Evolutionary conservation across 805 yeast genomes (phyloP).

Genomic region (Saccharomycopsis amapae): DNA sequence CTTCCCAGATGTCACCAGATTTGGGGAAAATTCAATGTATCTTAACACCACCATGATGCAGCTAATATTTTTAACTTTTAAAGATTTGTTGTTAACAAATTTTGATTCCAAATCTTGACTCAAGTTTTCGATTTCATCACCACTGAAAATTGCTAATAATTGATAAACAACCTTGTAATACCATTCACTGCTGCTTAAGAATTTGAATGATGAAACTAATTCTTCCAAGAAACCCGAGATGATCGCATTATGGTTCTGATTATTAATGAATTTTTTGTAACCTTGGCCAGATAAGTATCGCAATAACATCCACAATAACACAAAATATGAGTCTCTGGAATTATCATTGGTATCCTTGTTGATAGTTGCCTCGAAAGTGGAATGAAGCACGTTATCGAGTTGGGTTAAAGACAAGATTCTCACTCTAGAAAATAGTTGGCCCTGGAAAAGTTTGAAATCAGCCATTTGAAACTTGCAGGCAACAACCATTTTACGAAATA

Average conservation of each 20-base stretch:
- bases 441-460: background rate
- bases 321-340: background rate
- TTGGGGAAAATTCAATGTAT: background rate
- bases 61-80: background rate
- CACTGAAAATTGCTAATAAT: constrained; percentile 1
- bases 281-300: background rate
- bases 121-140: background rate
- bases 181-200: background rate
- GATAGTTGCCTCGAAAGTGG: background rate
- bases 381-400: background rate
- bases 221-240: background rate
- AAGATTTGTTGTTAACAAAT: background rate
- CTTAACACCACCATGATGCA: background rate
- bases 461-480: no score
- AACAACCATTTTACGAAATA: background rate
- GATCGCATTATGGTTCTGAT: background rate
- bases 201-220: background rate
- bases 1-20: background rate
- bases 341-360: background rate
- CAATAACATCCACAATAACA: background rate
- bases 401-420: constrained; percentile 8
- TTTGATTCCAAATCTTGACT: background rate
- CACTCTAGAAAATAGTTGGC: background rate
- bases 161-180: constrained; percentile 2
- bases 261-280: background rate